phyloP scores from a whole-genome alignment of 495 filamentous ascomycete species.

The Trichoderma orchidacearum region DNA sequence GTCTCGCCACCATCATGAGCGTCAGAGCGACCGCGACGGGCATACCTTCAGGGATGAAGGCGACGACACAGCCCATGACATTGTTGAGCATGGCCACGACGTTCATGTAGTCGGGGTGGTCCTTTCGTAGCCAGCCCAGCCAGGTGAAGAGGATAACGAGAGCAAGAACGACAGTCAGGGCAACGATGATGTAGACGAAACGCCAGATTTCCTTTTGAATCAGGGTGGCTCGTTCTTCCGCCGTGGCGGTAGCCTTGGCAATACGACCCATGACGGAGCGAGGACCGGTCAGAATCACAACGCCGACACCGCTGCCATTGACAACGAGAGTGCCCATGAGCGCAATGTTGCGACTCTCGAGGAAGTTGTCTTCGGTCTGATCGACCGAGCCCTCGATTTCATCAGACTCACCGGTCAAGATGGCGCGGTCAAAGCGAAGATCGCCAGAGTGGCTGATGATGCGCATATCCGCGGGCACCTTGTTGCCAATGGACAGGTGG shows the following conservation, averaged over 20 bases:
- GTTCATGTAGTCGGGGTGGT: conserved; percentile 50
- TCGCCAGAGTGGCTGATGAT: conserved; percentile 13
- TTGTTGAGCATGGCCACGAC: conserved; percentile 37
- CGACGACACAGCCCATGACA: conserved; percentile 56
- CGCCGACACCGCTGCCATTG: conserved; percentile 16
- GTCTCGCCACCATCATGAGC: conserved; percentile 41
- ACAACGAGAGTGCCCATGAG: conserved; percentile 14
- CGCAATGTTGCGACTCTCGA: conserved; percentile 17
- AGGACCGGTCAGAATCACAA: conserved; percentile 22
- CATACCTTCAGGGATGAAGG: conserved; percentile 61
- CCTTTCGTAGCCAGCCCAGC: conserved; percentile 41
- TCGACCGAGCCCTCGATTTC: conserved; percentile 10
- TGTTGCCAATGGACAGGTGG: conserved; percentile 7
- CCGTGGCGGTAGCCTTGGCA: conserved; percentile 15
- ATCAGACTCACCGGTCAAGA: conserved; percentile 19
- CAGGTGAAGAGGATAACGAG: conserved; percentile 10
- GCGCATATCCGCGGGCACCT: conserved; percentile 9
- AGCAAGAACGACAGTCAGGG: conserved; percentile 10
- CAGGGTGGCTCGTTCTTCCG: conserved; percentile 12
- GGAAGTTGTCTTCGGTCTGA: conserved; percentile 14
- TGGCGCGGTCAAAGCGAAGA: conserved; percentile 15
- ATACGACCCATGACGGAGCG: conserved; percentile 22
- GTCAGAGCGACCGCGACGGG: conserved; percentile 52
- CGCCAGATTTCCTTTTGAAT: conserved; percentile 20
- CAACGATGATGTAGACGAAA: conserved; percentile 20